Base-by-base conservation (phyloP, 2,329 filamentous ascomycete species). In the Cercospora janseana region DNA sequence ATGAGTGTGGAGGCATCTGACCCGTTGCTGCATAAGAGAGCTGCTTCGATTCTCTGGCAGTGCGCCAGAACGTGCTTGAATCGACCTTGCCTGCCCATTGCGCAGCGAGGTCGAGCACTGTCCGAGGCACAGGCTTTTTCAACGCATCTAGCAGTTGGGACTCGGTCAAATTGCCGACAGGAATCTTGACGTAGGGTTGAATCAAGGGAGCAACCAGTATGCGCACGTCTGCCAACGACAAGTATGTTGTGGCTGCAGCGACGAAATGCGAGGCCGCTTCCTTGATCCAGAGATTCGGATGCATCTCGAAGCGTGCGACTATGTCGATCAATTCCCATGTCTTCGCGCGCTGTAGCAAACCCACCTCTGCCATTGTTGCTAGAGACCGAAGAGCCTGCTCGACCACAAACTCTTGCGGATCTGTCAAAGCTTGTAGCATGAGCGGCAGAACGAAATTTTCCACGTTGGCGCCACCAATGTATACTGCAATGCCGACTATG, bases 371-470 rank as follows among this genome's bases (percentile, higher is more conserved):
- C 74, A 98, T 88, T 52, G 88, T 86, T 2, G 90, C 88, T 40
- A 98, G 76, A 0, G 92, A 93, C 58, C 93, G 83, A 23, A 98
- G 76, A 1, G 92, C 91, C 49, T 87, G 88, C 64, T 96, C 90
- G 9, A 98, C 85, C 2, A 98, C 93, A 65, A 88, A 92, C 61
- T 96, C 92, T 69, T 98, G 93, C 0, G 88, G 82, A 59, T 98
- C 93, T 0, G 90, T 89, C 61, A 98, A 75, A 6, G 93, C 92
- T 68, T 96, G 93, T 3, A 96, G 80, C 89, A 98, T 96, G 10
- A 98, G 76, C 0, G 94, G 93, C 20, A 98, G 72, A 57, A 97
- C 95, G 61, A 96, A 98, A 60, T 95, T 90, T 69, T 98, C 93
- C 24, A 98, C 73, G 59, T 86, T 94, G 26, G 85, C 87, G 52